Conservation (phyloP, 2,329 filamentous ascomycete species). For the Calonectria fujianensis region DNA sequence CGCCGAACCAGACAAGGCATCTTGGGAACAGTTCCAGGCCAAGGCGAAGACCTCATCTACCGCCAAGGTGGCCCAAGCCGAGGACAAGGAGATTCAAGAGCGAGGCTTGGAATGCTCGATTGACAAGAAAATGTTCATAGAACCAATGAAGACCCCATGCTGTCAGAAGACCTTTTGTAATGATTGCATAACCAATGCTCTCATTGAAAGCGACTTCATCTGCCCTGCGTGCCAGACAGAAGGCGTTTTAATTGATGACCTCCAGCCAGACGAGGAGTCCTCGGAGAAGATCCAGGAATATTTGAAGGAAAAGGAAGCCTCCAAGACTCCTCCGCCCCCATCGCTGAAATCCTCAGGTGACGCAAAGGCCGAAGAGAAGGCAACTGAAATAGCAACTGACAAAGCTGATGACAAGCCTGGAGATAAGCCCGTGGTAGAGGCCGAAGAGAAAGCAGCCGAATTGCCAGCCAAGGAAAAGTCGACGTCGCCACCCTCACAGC, state of each 20-base stretch:
- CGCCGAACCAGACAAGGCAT: conserved; percentile 94
- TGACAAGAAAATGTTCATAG: conserved; percentile 98
- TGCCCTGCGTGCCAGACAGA: conserved; percentile 95
- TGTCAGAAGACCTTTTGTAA: conserved; percentile 99
- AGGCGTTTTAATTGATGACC: conserved; percentile 93
- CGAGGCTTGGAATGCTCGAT: conserved; percentile 93
- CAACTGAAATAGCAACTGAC: conserved; percentile 57
- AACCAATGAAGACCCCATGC: conserved; percentile 99
- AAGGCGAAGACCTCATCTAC: conserved; percentile 92
- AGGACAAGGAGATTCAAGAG: conserved; percentile 91
- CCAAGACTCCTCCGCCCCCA: conserved; percentile 64
- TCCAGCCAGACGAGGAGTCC: conserved; percentile 87
- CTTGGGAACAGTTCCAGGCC: conserved; percentile 98
- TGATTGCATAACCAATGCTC: conserved; percentile 99
- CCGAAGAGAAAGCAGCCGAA: conserved; percentile 45
- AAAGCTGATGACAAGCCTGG: conserved; percentile 62
- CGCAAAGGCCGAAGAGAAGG: conserved; percentile 47
- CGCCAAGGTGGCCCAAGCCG: conserved; percentile 84
- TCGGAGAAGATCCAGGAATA: conserved; percentile 87
- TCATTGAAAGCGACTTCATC: conserved; percentile 98
- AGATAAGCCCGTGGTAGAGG: conserved; percentile 57
- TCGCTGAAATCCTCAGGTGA: conserved; percentile 57
- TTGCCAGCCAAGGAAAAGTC: conserved; percentile 58
- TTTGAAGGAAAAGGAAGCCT: conserved; percentile 73
- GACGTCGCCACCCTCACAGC: conserved; percentile 58